These are phyloP conservation scores for Solanum rostratum DNA, from an alignment of 257 asterid species.

Conservation along the genomic window DNA sequence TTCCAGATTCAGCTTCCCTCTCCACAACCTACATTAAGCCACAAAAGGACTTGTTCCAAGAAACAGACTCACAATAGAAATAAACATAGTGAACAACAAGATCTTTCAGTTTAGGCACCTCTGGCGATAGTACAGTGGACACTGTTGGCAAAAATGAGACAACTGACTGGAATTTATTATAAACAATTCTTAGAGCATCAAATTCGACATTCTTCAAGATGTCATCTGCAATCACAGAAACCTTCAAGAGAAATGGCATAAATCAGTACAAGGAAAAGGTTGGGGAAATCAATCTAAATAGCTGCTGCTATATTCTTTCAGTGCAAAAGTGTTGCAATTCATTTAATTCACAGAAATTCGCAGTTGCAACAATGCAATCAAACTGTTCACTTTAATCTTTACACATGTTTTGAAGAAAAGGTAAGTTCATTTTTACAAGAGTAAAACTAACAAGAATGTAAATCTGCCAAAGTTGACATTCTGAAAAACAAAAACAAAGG, in stretches of 20 bases:
- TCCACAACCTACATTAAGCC: constrained; percentile 46
- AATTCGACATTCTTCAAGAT: constrained; percentile 83
- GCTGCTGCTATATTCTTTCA: neutral
- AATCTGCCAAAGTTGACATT: neutral
- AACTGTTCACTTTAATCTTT: neutral
- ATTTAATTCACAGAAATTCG: neutral
- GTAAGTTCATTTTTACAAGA: neutral
- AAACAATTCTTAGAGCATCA: constrained; percentile 81
- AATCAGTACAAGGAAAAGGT: constrained; percentile 2
- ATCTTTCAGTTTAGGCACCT: constrained; percentile 36
- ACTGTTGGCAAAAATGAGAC: constrained; percentile 64
- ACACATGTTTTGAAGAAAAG: neutral
- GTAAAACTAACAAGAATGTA: neutral
- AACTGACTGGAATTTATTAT: constrained; percentile 88
- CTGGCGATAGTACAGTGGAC: constrained; percentile 86
- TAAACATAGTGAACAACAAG: neutral
- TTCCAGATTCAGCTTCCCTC: constrained; percentile 90
- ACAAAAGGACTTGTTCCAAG: neutral
- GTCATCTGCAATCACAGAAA: constrained; percentile 95
- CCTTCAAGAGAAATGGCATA: constrained; percentile 32
- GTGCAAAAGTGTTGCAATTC: neutral
- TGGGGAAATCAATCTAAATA: neutral
- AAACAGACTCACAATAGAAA: neutral
- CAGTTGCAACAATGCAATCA: neutral
- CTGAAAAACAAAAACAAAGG: neutral